Evolutionary conservation across 176 grass and related monocot species (phyloP).

Genomic region (Coix lacrymajobi): DNA sequence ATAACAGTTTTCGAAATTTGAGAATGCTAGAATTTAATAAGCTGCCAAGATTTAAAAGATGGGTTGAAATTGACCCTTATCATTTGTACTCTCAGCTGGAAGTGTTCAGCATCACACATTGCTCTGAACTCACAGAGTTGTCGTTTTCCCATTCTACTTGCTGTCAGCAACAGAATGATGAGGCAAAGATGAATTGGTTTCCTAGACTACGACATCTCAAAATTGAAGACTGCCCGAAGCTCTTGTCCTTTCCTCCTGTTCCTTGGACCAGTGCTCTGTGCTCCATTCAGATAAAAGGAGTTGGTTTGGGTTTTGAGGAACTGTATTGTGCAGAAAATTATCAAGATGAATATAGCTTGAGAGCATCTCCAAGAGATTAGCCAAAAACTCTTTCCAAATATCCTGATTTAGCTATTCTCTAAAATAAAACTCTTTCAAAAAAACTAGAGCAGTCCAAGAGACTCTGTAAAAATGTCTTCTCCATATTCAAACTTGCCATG

Average conservation of each 20-base stretch:
- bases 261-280: not conserved
- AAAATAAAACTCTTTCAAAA: too few relatives aligned
- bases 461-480: too few relatives aligned
- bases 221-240: accelerated
- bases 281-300: accelerated
- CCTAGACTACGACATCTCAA: not conserved
- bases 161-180: not conserved
- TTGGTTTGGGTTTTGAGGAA: not conserved
- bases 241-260: not conserved
- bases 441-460: too few relatives aligned
- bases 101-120: not conserved
- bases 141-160: not conserved
- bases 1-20: too few relatives aligned
- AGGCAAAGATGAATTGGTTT: not conserved
- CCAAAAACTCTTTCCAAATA: too few relatives aligned
- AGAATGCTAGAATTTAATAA: too few relatives aligned
- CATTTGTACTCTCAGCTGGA: not conserved
- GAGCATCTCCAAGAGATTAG: too few relatives aligned
- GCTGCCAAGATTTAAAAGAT: not conserved
- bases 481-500: too few relatives aligned
- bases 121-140: not conserved
- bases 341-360: not conserved
- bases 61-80: not conserved
- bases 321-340: accelerated
- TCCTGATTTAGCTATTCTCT: too few relatives aligned